Evolutionary conservation across 1,284 basidiomycete genomes (phyloP).

Genomic region (Gymnopus androsaceus): DNA sequence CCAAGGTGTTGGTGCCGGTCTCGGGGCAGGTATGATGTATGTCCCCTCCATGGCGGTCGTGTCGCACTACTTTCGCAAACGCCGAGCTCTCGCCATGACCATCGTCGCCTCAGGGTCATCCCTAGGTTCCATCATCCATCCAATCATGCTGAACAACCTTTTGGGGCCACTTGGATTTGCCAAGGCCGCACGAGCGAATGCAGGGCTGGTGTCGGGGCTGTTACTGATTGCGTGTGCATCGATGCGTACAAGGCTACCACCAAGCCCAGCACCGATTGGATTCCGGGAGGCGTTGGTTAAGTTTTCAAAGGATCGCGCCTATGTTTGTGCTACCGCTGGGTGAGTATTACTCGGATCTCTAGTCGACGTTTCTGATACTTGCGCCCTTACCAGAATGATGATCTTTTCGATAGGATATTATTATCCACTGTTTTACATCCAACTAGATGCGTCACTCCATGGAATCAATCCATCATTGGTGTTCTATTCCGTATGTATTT

Average conservation of each 20-base stretch:
- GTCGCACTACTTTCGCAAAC: constrained; percentile 33
- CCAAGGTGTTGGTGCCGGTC: constrained; percentile 17
- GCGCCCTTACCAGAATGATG: constrained; percentile 20
- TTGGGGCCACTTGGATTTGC: constrained; percentile 30
- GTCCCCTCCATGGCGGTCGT: constrained; percentile 33
- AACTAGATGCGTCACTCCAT: constrained; percentile 30
- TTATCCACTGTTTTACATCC: constrained; percentile 33
- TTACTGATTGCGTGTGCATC: constrained; percentile 29
- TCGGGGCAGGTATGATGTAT: constrained; percentile 15
- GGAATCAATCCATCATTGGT: constrained; percentile 25
- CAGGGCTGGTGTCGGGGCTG: constrained; percentile 24
- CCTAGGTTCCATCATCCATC: constrained; percentile 14
- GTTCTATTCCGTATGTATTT: constrained; percentile 31
- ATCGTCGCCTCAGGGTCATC: constrained; percentile 27
- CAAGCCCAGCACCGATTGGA: constrained; percentile 8
- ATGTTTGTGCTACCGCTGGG: constrained; percentile 20
- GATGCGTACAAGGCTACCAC: constrained; percentile 25
- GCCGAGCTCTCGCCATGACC: constrained; percentile 37
- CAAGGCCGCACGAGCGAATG: constrained; percentile 31
- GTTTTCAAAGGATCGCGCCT: constrained; percentile 17
- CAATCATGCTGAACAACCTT: constrained; percentile 25
- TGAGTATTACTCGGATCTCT: constrained; percentile 11
- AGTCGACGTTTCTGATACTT: not conserved
- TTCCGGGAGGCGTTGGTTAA: constrained; percentile 15
- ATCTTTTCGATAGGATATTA: constrained; percentile 27